Evolutionary conservation across 2,329 filamentous ascomycete genomes (phyloP), one percentile per base, ranked within the genome.

Genomic region (Calonectria pteridis): DNA sequence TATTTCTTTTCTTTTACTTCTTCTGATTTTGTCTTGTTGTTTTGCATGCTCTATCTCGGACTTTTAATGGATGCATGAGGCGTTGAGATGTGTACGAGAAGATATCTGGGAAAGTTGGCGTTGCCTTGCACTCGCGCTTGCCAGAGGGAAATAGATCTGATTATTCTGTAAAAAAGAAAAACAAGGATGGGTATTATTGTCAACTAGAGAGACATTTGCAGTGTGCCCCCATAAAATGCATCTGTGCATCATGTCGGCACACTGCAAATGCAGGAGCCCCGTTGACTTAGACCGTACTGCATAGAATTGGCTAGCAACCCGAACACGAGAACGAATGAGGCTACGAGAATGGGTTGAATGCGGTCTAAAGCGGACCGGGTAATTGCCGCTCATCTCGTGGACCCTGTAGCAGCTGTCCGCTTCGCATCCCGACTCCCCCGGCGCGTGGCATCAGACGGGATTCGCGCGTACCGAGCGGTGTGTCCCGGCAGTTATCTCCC

Each of bases 381-480:
- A 73, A 71, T 72, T 74, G 67, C 37, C 72, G 66, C 65, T 72
- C 67, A 71, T 65, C 50, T 73, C 66, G 62, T 55, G 69, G 71
- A 59, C 70, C 69, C 69, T 71, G 75, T 69, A 65, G 35, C 55
- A 62, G 43, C 20, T 40, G 37, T 62, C 55, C 55, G 55, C 33
- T 28, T 35, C 14, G 31, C 37, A 53, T 69, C 63, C 67, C 69
- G 75, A 37, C 37, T 59, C 68, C 43, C 43, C 23, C 55, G 55
- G 67, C 46, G 65, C 64, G 73, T 77, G 72, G 74, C 69, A 73
- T 76, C 69, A 81, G 75, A 53, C 81, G 80, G 81, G 75, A 76
- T 62, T 71, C 70, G 50, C 65, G 73, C 64, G 33, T 70, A 53
- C 78, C 77, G 79, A 80, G 81, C 81, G 81, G 81, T 83, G 78